These are phyloP conservation scores for Otatea glauca DNA, from an alignment of 176 grass and related monocot genomes.

Conservation along the genomic window DNA sequence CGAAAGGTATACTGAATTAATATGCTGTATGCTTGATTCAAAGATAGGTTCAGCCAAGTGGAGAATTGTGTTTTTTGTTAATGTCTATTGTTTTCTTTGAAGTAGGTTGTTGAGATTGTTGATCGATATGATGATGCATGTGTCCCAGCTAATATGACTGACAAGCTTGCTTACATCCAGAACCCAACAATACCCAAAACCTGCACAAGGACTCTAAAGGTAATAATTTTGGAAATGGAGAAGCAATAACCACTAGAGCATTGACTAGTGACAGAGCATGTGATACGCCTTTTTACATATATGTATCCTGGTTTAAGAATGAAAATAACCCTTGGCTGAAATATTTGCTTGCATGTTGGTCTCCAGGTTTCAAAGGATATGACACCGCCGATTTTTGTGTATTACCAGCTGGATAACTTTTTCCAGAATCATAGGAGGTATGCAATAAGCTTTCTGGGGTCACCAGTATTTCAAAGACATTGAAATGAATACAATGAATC, in stretches of 20 bases:
- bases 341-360: conserved; percentile 21
- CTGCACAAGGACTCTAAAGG: conserved; percentile 70
- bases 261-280: not conserved
- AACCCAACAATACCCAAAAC: conserved; percentile 50
- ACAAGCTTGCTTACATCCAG: conserved; percentile 81
- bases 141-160: conserved; percentile 47
- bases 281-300: conserved; percentile 1
- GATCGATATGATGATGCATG: conserved; percentile 76
- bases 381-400: conserved; percentile 83
- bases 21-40: conserved; percentile 25
- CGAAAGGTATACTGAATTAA: conserved; percentile 49
- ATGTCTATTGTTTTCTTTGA: conserved; percentile 27
- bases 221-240: conserved; percentile 42
- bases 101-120: conserved; percentile 90
- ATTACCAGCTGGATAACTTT: conserved; percentile 96
- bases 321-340: conserved; percentile 18
- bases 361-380: conserved; percentile 90
- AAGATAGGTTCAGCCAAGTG: not conserved
- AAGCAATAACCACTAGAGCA: not conserved
- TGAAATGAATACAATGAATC: not conserved
- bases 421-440: conserved; percentile 99
- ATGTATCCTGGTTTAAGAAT: not conserved
- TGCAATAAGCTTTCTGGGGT: not conserved
- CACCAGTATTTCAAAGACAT: not conserved
- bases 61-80: not conserved